Evolutionary conservation across 768 basidiomycete species (phyloP).

Genomic region (Hygrocybe coccinea): DNA sequence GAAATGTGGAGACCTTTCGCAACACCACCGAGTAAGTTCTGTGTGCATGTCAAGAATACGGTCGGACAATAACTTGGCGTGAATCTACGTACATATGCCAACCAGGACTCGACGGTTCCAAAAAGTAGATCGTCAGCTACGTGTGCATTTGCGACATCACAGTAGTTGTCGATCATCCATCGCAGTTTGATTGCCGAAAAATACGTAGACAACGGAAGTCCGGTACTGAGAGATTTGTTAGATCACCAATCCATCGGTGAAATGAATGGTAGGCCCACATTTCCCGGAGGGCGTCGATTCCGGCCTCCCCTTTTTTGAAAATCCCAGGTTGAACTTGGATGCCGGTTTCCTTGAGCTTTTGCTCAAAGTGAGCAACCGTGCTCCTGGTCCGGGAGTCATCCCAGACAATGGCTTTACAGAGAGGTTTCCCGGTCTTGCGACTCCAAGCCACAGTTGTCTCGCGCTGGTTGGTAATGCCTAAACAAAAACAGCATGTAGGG

Average conservation of each 20-base stretch:
- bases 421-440: conserved; percentile 78
- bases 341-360: conserved; percentile 65
- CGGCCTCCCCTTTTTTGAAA: conserved; percentile 68
- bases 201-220: conserved; percentile 93
- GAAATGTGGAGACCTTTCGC: conserved; percentile 71
- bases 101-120: conserved; percentile 97
- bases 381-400: conserved; percentile 89
- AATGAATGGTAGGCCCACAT: conserved; percentile 45
- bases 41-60: background rate
- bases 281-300: conserved; percentile 55
- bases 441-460: conserved; percentile 96
- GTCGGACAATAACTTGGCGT: background rate
- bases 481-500: background rate
- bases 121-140: conserved; percentile 77
- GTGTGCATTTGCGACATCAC: conserved; percentile 72
- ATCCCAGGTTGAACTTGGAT: conserved; percentile 64
- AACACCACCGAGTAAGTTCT: conserved; percentile 83
- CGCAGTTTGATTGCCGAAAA: conserved; percentile 95
- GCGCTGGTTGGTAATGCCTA: conserved; percentile 92
- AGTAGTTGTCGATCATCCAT: conserved; percentile 92
- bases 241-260: conserved; percentile 13
- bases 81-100: conserved; percentile 65
- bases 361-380: conserved; percentile 74
- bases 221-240: conserved; percentile 53
- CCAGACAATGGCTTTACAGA: conserved; percentile 93